These are phyloP conservation scores for Candida silvatica DNA, from an alignment of 805 yeast species.

Conservation along the genomic window DNA sequence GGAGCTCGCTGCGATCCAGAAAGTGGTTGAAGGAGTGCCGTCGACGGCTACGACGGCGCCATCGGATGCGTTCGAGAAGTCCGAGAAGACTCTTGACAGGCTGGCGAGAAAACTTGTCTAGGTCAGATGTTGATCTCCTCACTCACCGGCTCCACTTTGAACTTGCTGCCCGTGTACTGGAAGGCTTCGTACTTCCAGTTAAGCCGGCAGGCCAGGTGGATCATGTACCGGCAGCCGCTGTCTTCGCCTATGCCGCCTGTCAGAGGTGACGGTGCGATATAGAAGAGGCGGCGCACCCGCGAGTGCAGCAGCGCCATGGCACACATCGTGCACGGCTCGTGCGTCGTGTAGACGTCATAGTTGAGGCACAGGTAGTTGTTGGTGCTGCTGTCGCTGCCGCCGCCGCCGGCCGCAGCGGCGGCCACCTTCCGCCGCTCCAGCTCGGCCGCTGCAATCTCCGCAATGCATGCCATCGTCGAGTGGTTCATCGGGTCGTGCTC, in stretches of 20 bases:
- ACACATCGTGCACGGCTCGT: constrained; percentile 97
- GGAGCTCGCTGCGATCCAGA: too few relatives aligned
- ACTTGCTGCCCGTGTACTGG: constrained; percentile 11
- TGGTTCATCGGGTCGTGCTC: constrained; percentile 54
- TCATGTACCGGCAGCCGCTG: constrained; percentile 60
- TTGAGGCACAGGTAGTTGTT: constrained; percentile 63
- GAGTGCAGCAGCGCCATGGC: constrained; percentile 94
- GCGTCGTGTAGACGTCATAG: constrained; percentile 76
- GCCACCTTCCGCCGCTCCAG: constrained; percentile 25
- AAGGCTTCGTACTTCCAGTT: constrained; percentile 75
- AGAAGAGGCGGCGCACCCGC: constrained; percentile 62
- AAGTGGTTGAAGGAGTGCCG: too few relatives aligned
- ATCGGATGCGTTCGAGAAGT: constrained; percentile 5
- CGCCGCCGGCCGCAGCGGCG: too few relatives aligned
- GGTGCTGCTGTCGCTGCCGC: constrained; percentile 5
- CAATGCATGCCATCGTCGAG: constrained; percentile 67
- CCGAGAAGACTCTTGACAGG: constrained; percentile 14
- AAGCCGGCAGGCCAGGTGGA: constrained; percentile 66
- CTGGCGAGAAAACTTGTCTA: constrained; percentile 20
- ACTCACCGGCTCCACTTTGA: constrained; percentile 12
- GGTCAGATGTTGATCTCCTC: constrained; percentile 12
- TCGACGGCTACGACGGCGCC: constrained; percentile 1
- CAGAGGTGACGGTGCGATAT: constrained; percentile 34
- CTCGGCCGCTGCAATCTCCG: constrained; percentile 52
- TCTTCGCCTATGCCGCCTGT: constrained; percentile 49